Conservation (phyloP, 352 stramenopile genomes). For the Phytophthora kernoviae region DNA sequence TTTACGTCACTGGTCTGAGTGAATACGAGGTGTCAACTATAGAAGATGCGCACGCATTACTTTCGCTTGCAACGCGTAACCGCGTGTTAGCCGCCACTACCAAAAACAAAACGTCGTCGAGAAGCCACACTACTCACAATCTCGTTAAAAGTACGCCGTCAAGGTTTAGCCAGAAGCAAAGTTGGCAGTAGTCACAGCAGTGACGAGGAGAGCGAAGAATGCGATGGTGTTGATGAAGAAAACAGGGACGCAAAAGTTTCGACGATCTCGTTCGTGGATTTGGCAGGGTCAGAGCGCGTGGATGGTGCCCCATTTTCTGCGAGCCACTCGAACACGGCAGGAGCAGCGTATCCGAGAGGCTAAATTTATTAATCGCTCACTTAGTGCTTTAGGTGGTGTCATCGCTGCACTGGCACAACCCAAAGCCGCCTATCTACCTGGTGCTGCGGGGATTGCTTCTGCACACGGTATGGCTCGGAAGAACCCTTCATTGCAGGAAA, state of each 20-base stretch:
- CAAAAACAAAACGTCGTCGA: slow-evolving; percentile 73
- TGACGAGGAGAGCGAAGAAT: slow-evolving; percentile 11
- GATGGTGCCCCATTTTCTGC: slow-evolving; percentile 57
- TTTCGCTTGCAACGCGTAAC: slow-evolving; percentile 55
- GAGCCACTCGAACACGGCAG: slow-evolving; percentile 50
- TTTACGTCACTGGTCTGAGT: slow-evolving; percentile 64
- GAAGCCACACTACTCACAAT: slow-evolving; percentile 74
- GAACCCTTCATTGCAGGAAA: slow-evolving; percentile 10
- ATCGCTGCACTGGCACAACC: slow-evolving; percentile 59
- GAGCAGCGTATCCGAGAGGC: slow-evolving; percentile 74
- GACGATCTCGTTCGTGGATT: slow-evolving; percentile 73
- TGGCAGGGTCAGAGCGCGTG: slow-evolving; percentile 71
- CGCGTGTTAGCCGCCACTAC: slow-evolving; percentile 58
- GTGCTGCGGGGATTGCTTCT: background rate
- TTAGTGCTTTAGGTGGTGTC: slow-evolving; percentile 70
- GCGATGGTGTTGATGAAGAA: slow-evolving; percentile 1
- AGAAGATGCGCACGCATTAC: slow-evolving; percentile 48
- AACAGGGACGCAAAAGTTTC: slow-evolving; percentile 19
- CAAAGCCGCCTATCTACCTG: slow-evolving; percentile 6
- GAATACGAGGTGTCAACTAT: slow-evolving; percentile 56
- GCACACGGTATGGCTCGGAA: slow-evolving; percentile 6
- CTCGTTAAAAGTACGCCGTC: slow-evolving; percentile 33
- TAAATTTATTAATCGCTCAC: slow-evolving; percentile 81
- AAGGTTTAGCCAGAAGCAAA: slow-evolving; percentile 6
- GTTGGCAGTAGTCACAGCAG: slow-evolving; percentile 17